Conservation (phyloP, 1,284 basidiomycete species). For the Moesziomyces sp. region DNA sequence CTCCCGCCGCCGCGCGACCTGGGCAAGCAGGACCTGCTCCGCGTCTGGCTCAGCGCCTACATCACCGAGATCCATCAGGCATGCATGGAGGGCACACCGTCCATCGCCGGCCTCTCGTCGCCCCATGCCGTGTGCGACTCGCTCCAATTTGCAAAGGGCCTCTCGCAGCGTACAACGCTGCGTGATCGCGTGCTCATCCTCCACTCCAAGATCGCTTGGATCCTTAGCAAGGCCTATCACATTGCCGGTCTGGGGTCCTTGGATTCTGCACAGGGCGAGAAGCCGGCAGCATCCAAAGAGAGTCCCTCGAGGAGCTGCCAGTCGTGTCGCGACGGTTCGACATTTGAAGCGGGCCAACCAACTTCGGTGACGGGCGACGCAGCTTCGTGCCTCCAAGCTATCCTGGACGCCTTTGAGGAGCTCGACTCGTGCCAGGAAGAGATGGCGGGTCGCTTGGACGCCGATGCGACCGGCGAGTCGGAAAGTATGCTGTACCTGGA, state of each 20-base stretch:
- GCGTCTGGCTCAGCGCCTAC: constrained; percentile 39
- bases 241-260: constrained; percentile 14
- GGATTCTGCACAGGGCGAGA: constrained; percentile 12
- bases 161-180: constrained; percentile 27
- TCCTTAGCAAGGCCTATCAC: constrained; percentile 39
- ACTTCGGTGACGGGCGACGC: constrained; percentile 6
- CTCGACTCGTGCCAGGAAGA: constrained; percentile 39
- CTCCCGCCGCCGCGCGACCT: constrained; percentile 31
- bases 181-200: constrained; percentile 31
- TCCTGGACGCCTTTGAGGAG: constrained; percentile 28
- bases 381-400: constrained; percentile 11
- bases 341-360: not conserved
- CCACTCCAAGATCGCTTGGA: constrained; percentile 28
- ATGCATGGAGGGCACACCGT: constrained; percentile 32
- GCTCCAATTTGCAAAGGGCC: constrained; percentile 23
- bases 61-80: constrained; percentile 40
- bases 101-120: constrained; percentile 17
- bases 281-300: constrained; percentile 2
- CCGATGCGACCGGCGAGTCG: constrained; percentile 24
- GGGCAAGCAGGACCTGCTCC: constrained; percentile 39
- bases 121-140: constrained; percentile 34
- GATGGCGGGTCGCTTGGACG: constrained; percentile 31
- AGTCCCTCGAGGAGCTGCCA: constrained; percentile 19
- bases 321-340: constrained; percentile 19
- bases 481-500: constrained; percentile 39